These are phyloP conservation scores for Syzygium oleosum DNA, from an alignment of 345 rosid species.

Conservation along the genomic window DNA sequence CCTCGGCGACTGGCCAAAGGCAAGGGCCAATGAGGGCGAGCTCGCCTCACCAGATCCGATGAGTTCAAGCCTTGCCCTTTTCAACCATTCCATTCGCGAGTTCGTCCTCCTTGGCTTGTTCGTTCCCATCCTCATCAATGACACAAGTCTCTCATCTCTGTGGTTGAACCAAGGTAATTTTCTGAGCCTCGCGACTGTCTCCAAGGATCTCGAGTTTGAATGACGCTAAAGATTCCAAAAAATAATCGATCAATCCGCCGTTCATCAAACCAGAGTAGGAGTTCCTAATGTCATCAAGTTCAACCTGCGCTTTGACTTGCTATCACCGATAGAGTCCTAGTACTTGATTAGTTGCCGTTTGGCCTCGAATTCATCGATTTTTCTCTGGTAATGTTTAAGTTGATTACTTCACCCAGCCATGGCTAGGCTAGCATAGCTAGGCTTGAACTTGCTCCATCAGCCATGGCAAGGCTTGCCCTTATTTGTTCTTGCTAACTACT, in stretches of 20 bases:
- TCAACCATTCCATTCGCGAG: not conserved
- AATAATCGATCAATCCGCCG: no score
- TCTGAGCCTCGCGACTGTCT: not conserved
- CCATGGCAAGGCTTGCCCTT: fast-evolving
- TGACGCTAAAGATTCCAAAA: not conserved
- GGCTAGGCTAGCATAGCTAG: not conserved
- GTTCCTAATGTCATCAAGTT: not conserved
- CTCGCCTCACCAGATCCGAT: not conserved
- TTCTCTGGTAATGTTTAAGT: not conserved
- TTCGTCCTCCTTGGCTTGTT: not conserved
- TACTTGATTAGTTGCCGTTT: not conserved
- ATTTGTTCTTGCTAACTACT: not conserved
- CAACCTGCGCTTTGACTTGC: not conserved
- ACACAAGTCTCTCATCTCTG: not conserved
- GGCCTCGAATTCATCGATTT: not conserved
- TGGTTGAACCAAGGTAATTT: not conserved
- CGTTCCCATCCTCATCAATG: not conserved
- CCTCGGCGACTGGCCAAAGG: no score
- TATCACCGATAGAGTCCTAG: not conserved
- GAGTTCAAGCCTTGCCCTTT: not conserved
- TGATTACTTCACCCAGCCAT: not conserved
- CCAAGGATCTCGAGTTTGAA: not conserved
- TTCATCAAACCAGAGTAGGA: not conserved
- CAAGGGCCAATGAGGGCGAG: not conserved
- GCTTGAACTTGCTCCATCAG: not conserved